phyloP scores from a whole-genome alignment of 2,329 filamentous ascomycete species.

The Fusarium sp. region DNA sequence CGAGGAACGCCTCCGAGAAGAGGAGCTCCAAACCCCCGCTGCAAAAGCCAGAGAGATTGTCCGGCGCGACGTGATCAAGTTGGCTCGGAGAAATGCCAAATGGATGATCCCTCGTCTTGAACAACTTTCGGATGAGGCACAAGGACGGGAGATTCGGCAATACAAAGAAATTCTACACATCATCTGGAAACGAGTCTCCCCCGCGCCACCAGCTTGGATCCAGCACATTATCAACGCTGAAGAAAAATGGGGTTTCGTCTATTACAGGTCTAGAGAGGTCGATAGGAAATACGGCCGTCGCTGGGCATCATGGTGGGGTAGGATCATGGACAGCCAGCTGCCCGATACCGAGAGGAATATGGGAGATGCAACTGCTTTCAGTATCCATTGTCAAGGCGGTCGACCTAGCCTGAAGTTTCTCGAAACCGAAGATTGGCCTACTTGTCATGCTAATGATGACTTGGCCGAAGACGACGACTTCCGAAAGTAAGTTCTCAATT shows the following conservation, averaged over 20 bases:
- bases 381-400: constrained; percentile 18
- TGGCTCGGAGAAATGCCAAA: neutral
- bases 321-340: no score
- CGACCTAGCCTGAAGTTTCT: fast-evolving
- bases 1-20: neutral
- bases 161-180: neutral
- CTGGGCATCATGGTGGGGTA: neutral
- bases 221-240: neutral
- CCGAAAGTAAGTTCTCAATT: constrained; percentile 8
- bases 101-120: neutral
- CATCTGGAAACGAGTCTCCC: neutral
- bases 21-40: neutral
- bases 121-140: neutral
- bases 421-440: constrained; percentile 18
- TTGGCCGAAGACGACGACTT: constrained; percentile 26
- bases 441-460: neutral
- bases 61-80: neutral
- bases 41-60: neutral
- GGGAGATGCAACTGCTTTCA: no score
- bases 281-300: neutral
- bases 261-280: neutral
- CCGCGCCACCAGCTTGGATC: neutral
- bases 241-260: neutral
- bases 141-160: no score
- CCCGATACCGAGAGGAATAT: neutral